Conservation (phyloP, 106 monocot genomes). For the Apostasia shenzhenica region DNA sequence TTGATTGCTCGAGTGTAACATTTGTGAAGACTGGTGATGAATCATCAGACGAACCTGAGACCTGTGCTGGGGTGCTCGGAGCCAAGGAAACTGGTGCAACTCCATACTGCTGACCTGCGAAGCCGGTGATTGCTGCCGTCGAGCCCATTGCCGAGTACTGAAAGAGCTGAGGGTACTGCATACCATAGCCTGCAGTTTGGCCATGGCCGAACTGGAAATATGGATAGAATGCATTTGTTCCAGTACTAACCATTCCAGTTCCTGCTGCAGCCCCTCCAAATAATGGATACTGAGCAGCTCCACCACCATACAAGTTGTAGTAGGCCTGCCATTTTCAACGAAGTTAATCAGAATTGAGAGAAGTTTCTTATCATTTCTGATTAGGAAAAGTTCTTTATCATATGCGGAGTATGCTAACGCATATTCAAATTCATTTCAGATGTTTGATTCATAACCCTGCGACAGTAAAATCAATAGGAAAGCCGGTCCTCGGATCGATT, state of each 20-base stretch:
- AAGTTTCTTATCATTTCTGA: too few relatives aligned
- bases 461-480: too few relatives aligned
- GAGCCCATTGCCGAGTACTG: conserved; percentile 26
- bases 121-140: conserved; percentile 22
- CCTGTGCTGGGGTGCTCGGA: conserved; percentile 22
- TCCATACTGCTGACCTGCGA: conserved; percentile 35
- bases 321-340: conserved; percentile 14
- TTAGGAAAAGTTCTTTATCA: too few relatives aligned
- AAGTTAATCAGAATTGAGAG: background rate
- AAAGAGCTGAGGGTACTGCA: conserved; percentile 34
- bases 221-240: conserved; percentile 28
- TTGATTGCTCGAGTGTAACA: too few relatives aligned
- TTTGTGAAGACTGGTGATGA: background rate
- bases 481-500: too few relatives aligned
- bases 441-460: too few relatives aligned
- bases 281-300: conserved; percentile 17
- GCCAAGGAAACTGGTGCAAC: conserved; percentile 22
- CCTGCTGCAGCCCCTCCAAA: conserved; percentile 18
- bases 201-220: conserved; percentile 31
- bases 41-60: conserved; percentile 24
- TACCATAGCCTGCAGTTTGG: conserved; percentile 27
- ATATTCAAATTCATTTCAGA: too few relatives aligned
- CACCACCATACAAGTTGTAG: conserved; percentile 26
- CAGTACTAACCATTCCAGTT: conserved; percentile 6
- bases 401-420: too few relatives aligned